These are phyloP conservation scores for Poa annua DNA, from an alignment of 176 grass and related monocot genomes.

Conservation along the genomic window DNA sequence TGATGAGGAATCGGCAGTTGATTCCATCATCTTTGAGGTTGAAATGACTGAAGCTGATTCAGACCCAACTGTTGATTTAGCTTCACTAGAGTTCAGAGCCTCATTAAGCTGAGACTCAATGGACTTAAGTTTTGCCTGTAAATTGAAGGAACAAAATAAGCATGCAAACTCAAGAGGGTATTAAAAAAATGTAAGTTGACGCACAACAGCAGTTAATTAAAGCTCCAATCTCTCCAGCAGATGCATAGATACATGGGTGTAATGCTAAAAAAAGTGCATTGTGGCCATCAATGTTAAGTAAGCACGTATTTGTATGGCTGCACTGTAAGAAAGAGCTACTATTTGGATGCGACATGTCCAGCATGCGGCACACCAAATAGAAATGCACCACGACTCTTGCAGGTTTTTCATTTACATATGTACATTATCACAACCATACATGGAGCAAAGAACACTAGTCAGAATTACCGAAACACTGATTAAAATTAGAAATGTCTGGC, in stretches of 20 bases:
- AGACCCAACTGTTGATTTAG: slow-evolving; percentile 85
- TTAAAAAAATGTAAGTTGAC: not conserved
- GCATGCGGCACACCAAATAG: not conserved
- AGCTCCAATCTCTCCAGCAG: slow-evolving; percentile 7
- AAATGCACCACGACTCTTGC: not conserved
- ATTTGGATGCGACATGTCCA: slow-evolving; percentile 18
- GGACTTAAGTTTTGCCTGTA: slow-evolving; percentile 80
- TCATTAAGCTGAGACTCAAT: slow-evolving; percentile 96
- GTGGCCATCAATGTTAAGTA: not conserved
- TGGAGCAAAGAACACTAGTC: slow-evolving; percentile 18
- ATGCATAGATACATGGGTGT: slow-evolving; percentile 1
- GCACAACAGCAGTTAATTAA: slow-evolving; percentile 11
- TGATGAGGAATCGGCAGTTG: slow-evolving; percentile 75
- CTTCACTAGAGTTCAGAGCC: slow-evolving; percentile 76
- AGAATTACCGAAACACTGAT: slow-evolving; percentile 28
- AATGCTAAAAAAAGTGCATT: slow-evolving; percentile 13
- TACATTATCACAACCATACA: not conserved
- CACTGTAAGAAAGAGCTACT: slow-evolving; percentile 6
- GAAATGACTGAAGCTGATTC: slow-evolving; percentile 79
- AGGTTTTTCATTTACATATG: slow-evolving; percentile 28
- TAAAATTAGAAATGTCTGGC: slow-evolving; percentile 16
- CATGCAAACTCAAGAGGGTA: slow-evolving; percentile 37
- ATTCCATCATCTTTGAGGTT: slow-evolving; percentile 67
- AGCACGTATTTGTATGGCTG: not conserved
- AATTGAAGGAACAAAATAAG: slow-evolving; percentile 45